Evolutionary conservation across 768 basidiomycete genomes (phyloP), one percentile per base, ranked within the genome.

Genomic region (Omphalotus guepiniiformis): DNA sequence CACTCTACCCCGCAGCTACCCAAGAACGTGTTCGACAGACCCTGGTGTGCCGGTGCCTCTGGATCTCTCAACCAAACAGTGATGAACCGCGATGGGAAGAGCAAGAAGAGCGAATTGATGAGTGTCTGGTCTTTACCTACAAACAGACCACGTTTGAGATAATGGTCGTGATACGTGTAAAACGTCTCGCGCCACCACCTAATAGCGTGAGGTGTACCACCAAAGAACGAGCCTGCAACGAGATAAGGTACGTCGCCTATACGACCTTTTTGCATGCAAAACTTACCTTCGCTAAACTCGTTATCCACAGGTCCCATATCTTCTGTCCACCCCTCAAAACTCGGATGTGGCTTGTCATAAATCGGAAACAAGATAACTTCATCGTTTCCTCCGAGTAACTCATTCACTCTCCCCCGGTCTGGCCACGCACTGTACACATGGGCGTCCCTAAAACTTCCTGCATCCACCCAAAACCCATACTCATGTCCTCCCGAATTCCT

Each of bases 381-480:
- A n/a, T 53, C 43, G 2, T 55, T 56, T 30, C 54, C 60, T 5
- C 61, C 64, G n/a, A 60, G 60, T 47, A 63, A 16, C 30, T 50
- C 42, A 21, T 68, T 58, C 2, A 79, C 64, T 12, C 74, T 61
- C 9, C 25, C 49, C 3, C 62, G 55, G 51, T 74, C 68, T 2
- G 79, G 80, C 80, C 80, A 82, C n/a, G 29, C 35, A 3, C 47
- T 47, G 54, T 74, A 81, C 11, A 50, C 49, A 59, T 80, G 76
- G 1, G 63, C 54, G 16, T 57, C 46, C 12, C 78, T 58, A 53
- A 82, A 78, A 50, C 75, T 74, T 6, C 75, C 78, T 2, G 79
- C 77, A 52, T 82, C 79, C 28, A 63, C 69, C 80, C 79, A 82
- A 51, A 82, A 81, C 1, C 70, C 75, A 58, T 77, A 82, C 19